Evolutionary conservation across 768 basidiomycete species (phyloP), one percentile per base, ranked within the genome.

Genomic region (Serpula lacrymans): DNA sequence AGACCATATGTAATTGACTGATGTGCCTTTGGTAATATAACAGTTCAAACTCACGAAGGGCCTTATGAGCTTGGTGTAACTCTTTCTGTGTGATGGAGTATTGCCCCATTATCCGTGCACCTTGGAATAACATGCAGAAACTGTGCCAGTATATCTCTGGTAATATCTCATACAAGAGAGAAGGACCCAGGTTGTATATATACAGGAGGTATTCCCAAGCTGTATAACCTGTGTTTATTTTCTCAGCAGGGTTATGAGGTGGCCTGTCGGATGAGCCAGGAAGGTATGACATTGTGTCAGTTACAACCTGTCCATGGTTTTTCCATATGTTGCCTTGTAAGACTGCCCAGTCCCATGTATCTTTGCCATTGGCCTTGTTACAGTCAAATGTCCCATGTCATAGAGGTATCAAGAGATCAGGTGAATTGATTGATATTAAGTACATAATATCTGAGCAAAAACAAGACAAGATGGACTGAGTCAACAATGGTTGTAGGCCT

Each of bases 1-100:
- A 53, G 10, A 49, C 16, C 40, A 70, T 66, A 37, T 72, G 69
- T 14, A 72, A 33, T 3, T 30, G 52, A 6, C 23, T 52, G 16
- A 25, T 2, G 1, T 39, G 30, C 1, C 51, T 60, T 18, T 63
- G 59, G 34, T 55, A 60, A 44, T 71, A 71, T 0, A 68, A 39
- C 1, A 36, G 14, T 45, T 72, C 66, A 46, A 55, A 72, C 12
- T 70, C 31, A 1, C 52, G 12, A 11, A 70, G 40, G 0, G 45
- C 32, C 0, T 16, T 7, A 13, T 68, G 57, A 0, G 57, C 63
- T 1, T 45, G 14, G 6, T 14, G 11, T 4, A 68, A 36, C 5
- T 53, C 21, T 5, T 43, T 27, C 0, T 17, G 9, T 12, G 26
- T 11, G 28, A 29, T 29, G 10, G 28, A 29, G 8, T 39, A 41